These are phyloP conservation scores for Saccharomyces hybrid DNA, from an alignment of 1,139 yeast species.

Conservation along the genomic window DNA sequence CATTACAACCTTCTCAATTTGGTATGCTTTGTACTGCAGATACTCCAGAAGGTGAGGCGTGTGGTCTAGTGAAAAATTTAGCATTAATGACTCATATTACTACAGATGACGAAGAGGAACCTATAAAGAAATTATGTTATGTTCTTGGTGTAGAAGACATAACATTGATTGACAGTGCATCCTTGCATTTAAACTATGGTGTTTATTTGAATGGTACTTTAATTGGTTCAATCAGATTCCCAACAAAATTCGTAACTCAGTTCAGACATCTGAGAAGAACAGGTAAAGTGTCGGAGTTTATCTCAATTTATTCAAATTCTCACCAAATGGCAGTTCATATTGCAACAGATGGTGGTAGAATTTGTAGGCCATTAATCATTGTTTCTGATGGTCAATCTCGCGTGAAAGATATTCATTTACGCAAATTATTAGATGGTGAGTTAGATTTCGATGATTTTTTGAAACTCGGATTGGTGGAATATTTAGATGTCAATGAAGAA, in stretches of 20 bases:
- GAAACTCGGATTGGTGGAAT: slow-evolving; percentile 80
- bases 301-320: slow-evolving; percentile 79
- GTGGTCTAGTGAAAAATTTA: slow-evolving; percentile 93
- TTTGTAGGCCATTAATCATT: slow-evolving; percentile 92
- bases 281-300: slow-evolving; percentile 82
- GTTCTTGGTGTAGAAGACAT: slow-evolving; percentile 87
- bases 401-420: slow-evolving; percentile 65
- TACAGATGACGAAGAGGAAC: slow-evolving; percentile 94
- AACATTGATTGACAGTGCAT: slow-evolving; percentile 71
- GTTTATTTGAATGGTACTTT: slow-evolving; percentile 90
- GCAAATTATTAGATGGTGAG: slow-evolving; percentile 53
- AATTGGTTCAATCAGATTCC: slow-evolving; percentile 81
- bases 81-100: slow-evolving; percentile 99
- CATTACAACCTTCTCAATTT: slow-evolving; percentile 96
- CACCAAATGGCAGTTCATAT: slow-evolving; percentile 92
- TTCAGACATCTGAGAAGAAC: slow-evolving; percentile 77
- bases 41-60: slow-evolving; percentile 99
- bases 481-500: slow-evolving; percentile 95
- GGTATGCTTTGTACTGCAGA: slow-evolving; percentile 99
- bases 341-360: slow-evolving; percentile 98
- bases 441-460: slow-evolving; percentile 87
- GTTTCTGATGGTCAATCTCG: slow-evolving; percentile 63
- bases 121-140: slow-evolving; percentile 68
- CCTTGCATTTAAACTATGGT: slow-evolving; percentile 75
- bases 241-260: slow-evolving; percentile 66